A percentile compares a stretch with the other conserved stretches of the same genome.
phyloP scores from a whole-genome alignment of 148 eudicot species.

The Rhododendron molle region DNA sequence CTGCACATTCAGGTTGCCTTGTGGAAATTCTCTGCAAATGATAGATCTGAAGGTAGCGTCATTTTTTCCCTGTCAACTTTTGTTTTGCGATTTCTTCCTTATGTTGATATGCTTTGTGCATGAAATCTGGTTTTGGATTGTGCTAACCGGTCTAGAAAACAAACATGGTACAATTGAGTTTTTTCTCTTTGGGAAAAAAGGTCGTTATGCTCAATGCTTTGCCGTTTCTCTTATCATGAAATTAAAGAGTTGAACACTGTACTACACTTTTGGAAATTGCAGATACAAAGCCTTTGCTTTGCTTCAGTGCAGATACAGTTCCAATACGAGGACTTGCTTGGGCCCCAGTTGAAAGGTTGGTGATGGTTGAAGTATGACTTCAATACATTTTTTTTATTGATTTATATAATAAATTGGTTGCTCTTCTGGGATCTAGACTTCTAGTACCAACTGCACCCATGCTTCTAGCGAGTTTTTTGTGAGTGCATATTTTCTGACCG shows the following conservation, averaged over 20 bases:
- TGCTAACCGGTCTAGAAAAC: background rate
- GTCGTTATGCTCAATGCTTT: background rate
- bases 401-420: background rate
- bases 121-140: background rate
- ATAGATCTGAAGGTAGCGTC: slow-evolving; percentile 50
- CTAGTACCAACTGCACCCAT: background rate
- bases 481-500: background rate
- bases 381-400: background rate
- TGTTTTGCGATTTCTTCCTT: background rate
- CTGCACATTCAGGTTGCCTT: slow-evolving; percentile 74
- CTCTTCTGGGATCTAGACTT: background rate
- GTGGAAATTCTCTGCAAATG: slow-evolving; percentile 70
- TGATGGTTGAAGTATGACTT: background rate
- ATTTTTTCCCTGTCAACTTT: background rate
- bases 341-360: slow-evolving; percentile 85
- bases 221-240: background rate
- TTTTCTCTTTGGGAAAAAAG: background rate
- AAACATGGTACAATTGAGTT: background rate
- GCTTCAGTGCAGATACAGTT: slow-evolving; percentile 81
- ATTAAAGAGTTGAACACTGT: slow-evolving; percentile 13
- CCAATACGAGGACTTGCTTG: slow-evolving; percentile 89
- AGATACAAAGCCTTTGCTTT: slow-evolving; percentile 79
- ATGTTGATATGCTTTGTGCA: background rate
- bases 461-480: background rate
- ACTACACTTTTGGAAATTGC: slow-evolving; percentile 20